Evolutionary conservation across 2,329 filamentous ascomycete species (phyloP).

Genomic region (Phoma sp.): DNA sequence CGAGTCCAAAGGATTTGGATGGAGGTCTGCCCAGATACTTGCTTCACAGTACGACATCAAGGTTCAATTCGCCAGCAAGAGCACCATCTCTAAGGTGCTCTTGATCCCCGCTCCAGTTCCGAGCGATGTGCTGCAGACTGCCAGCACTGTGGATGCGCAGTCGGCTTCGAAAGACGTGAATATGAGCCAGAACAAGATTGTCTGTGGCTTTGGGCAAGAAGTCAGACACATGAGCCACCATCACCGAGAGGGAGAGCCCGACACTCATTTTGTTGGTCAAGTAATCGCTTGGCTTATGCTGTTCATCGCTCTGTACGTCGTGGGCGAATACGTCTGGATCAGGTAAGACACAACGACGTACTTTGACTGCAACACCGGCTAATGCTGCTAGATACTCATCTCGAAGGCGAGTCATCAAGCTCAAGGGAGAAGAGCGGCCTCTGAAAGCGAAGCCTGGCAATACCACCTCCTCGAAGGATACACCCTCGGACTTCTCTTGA

Average conservation of each 20-base stretch:
- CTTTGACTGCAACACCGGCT: not conserved
- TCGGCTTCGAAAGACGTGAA: conserved; percentile 1
- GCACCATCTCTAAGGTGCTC: conserved; percentile 30
- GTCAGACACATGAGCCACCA: conserved; percentile 21
- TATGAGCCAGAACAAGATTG: conserved; percentile 28
- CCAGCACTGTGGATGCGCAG: conserved; percentile 21
- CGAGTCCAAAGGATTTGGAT: conserved; percentile 30
- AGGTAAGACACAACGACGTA: conserved; percentile 19
- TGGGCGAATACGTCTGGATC: conserved; percentile 30
- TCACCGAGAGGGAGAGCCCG: conserved; percentile 1
- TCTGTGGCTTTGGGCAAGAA: conserved; percentile 36
- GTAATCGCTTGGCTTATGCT: conserved; percentile 29
- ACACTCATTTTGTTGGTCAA: conserved; percentile 27
- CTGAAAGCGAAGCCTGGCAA: conserved; percentile 14
- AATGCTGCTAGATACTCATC: conserved; percentile 18
- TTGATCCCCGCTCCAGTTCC: conserved; percentile 27
- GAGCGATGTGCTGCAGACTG: conserved; percentile 23
- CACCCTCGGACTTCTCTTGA: conserved; percentile 2
- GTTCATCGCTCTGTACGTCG: conserved; percentile 24
- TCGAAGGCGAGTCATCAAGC: conserved; percentile 23
- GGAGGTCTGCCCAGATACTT: conserved; percentile 31
- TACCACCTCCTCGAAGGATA: not conserved
- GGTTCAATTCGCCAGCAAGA: conserved; percentile 34
- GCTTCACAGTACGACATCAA: conserved; percentile 31
- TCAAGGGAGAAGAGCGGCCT: conserved; percentile 33